Conservation (phyloP, 768 basidiomycete genomes). For the Trametes elegans region DNA sequence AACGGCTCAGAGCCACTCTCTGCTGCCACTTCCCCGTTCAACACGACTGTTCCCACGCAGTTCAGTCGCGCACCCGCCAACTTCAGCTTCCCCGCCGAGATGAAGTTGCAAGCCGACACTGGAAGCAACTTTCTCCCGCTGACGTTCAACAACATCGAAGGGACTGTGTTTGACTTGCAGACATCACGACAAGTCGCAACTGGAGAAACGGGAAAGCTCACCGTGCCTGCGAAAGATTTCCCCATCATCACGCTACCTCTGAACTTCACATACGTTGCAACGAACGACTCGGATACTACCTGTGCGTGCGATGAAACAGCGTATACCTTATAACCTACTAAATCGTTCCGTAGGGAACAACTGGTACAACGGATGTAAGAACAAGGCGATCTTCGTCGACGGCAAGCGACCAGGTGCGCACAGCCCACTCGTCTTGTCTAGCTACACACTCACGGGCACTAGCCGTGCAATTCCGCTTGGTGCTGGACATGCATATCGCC, state of each 20-base stretch:
- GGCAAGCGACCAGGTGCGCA: slow-evolving; percentile 64
- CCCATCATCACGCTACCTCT: slow-evolving; percentile 71
- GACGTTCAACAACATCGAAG: slow-evolving; percentile 64
- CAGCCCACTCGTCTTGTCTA: background rate
- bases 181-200: slow-evolving; percentile 63
- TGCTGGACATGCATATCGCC: slow-evolving; percentile 63
- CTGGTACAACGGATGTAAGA: slow-evolving; percentile 79
- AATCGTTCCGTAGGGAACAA: slow-evolving; percentile 49
- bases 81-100: slow-evolving; percentile 81
- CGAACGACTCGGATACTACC: slow-evolving; percentile 79
- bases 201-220: slow-evolving; percentile 58
- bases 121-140: slow-evolving; percentile 73
- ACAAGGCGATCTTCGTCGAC: slow-evolving; percentile 44
- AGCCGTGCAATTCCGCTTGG: slow-evolving; percentile 61
- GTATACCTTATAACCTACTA: slow-evolving; percentile 3
- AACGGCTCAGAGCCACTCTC: slow-evolving; percentile 55
- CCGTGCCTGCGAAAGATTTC: slow-evolving; percentile 64
- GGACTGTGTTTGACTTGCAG: slow-evolving; percentile 66
- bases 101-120: slow-evolving; percentile 78
- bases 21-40: slow-evolving; percentile 58
- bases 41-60: slow-evolving; percentile 49
- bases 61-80: slow-evolving; percentile 84
- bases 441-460: too few species aligned
- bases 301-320: slow-evolving; percentile 46
- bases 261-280: slow-evolving; percentile 78